phyloP scores from a whole-genome alignment of 1,284 basidiomycete species.

The Tranzscheliella williamsii region DNA sequence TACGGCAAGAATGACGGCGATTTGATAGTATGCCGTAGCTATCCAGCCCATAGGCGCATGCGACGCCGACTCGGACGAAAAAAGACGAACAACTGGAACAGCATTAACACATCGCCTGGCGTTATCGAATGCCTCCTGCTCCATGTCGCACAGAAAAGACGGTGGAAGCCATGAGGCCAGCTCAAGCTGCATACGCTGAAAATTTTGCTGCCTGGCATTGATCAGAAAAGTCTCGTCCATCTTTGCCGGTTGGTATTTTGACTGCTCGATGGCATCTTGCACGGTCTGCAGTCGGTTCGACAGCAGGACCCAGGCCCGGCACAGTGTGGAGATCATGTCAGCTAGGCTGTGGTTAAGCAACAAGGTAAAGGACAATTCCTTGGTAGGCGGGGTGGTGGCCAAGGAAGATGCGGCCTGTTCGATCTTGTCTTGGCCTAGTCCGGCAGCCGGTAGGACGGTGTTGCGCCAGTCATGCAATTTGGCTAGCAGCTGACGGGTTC shows the following conservation, averaged over 20 bases:
- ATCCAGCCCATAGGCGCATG: constrained; percentile 20
- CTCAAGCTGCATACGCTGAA: constrained; percentile 11
- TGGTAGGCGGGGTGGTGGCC: constrained; percentile 5
- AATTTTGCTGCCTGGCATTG: constrained; percentile 7
- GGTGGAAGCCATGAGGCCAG: constrained; percentile 21
- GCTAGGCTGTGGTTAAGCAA: constrained; percentile 18
- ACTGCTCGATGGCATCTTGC: constrained; percentile 1
- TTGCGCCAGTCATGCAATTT: constrained; percentile 14
- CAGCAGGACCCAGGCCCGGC: constrained; percentile 17
- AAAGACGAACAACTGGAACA: constrained; percentile 9
- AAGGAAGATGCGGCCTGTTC: constrained; percentile 3
- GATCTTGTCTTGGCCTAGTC: constrained; percentile 6
- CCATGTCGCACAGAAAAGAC: constrained; percentile 13
- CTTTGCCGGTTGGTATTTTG: constrained; percentile 7
- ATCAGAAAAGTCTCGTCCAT: constrained; percentile 7
- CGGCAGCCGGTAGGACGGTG: constrained; percentile 2
- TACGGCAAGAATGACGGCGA: constrained; percentile 18
- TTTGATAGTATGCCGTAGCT: constrained; percentile 8
- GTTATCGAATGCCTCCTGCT: constrained; percentile 6
- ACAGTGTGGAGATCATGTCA: constrained; percentile 20
- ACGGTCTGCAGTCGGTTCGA: constrained; percentile 18
- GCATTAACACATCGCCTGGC: constrained; percentile 10
- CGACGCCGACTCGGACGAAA: constrained; percentile 15
- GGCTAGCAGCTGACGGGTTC: constrained; percentile 12
- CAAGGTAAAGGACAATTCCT: constrained; percentile 7